These are phyloP conservation scores for Saitozyma podzolica DNA, from an alignment of 768 basidiomycete genomes.

Conservation along the genomic window DNA sequence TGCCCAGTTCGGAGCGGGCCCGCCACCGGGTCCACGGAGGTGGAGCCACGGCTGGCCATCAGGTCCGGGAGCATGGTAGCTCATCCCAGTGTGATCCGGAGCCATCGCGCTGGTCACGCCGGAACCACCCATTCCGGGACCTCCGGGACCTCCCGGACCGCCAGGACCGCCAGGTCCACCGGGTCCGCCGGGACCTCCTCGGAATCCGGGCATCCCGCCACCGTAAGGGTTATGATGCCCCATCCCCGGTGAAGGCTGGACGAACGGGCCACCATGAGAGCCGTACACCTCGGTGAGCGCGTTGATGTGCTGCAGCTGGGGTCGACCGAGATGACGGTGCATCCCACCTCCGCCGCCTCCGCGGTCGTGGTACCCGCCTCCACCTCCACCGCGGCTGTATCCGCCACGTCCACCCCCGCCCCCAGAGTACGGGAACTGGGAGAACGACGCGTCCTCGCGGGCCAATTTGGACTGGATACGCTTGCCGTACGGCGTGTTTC, in stretches of 20 bases:
- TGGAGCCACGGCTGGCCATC: conserved; percentile 47
- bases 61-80: conserved; percentile 45
- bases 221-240: conserved; percentile 3
- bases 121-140: conserved; percentile 2
- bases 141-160: not conserved
- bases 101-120: conserved; percentile 9
- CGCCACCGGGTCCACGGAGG: conserved; percentile 31
- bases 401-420: conserved; percentile 33
- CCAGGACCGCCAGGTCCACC: conserved; percentile 5
- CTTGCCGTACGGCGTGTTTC: conserved; percentile 99
- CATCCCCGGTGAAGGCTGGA: conserved; percentile 11
- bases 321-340: conserved; percentile 51
- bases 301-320: conserved; percentile 52
- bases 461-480: conserved; percentile 98
- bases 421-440: conserved; percentile 21
- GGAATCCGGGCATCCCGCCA: not conserved
- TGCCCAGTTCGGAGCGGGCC: conserved; percentile 28
- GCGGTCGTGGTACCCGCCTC: conserved; percentile 18
- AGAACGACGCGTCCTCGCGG: conserved; percentile 71
- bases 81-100: conserved; percentile 40
- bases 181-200: conserved; percentile 6
- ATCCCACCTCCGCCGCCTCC: conserved; percentile 21
- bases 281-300: conserved; percentile 53
- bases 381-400: conserved; percentile 17
- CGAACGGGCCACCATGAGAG: conserved; percentile 35